These are phyloP conservation scores for Candida neerlandica DNA, from an alignment of 1,139 yeast genomes.

Conservation along the genomic window DNA sequence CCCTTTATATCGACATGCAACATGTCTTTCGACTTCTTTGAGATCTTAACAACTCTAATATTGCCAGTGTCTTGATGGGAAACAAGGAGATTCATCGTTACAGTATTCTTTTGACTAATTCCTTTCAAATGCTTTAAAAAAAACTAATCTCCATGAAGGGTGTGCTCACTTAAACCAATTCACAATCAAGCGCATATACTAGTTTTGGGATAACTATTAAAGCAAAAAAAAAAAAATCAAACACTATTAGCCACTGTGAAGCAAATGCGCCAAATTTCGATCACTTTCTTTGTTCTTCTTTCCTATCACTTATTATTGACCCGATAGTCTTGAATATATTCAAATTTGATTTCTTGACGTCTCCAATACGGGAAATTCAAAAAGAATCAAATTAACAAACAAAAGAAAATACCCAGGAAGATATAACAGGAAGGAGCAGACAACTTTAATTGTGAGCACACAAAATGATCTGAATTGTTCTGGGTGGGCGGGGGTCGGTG, in stretches of 20 bases:
- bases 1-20: slow-evolving; percentile 19
- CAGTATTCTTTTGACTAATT: neutral
- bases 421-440: neutral
- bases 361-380: neutral
- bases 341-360: neutral
- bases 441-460: neutral
- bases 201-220: neutral
- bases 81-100: slow-evolving; percentile 10
- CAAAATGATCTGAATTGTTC: neutral
- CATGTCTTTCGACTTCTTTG: slow-evolving; percentile 13
- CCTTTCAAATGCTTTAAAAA: neutral
- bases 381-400: no score
- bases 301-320: neutral
- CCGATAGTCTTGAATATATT: neutral
- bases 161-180: neutral
- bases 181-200: neutral
- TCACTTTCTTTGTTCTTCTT: neutral
- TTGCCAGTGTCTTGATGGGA: slow-evolving; percentile 11
- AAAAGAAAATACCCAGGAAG: neutral
- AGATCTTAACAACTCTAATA: slow-evolving; percentile 18
- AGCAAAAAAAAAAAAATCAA: no score
- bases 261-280: neutral
- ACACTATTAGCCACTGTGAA: neutral
- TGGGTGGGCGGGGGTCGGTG: neutral
- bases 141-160: neutral